A percentile compares a stretch with the other conserved stretches of the same genome.
These are phyloP conservation scores for Clarireedia sp. DNA, from an alignment of 2,329 filamentous ascomycete species.

Conservation along the genomic window DNA sequence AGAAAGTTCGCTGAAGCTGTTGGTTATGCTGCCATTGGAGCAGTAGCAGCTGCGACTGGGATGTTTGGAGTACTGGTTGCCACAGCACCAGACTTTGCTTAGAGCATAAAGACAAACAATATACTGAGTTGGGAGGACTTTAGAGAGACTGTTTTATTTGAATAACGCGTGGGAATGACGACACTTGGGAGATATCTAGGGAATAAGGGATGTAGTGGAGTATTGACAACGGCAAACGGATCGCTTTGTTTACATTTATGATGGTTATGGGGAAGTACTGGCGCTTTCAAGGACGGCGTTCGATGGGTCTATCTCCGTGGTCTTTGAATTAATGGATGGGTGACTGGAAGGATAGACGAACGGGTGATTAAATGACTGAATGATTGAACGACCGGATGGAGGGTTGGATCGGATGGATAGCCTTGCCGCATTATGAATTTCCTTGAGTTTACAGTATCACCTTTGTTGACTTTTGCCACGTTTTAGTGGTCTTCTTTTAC, in stretches of 20 bases:
- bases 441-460: not conserved
- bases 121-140: not conserved
- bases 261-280: not conserved
- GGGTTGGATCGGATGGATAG: not conserved
- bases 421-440: not conserved
- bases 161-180: not conserved
- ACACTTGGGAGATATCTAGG: not conserved
- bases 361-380: not conserved
- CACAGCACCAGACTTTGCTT: slow-evolving; percentile 30
- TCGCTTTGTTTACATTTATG: not conserved
- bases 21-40: slow-evolving; percentile 30
- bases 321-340: no score
- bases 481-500: not conserved
- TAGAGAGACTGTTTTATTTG: not conserved
- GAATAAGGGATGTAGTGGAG: not conserved
- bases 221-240: not conserved
- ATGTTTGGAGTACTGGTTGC: slow-evolving; percentile 33
- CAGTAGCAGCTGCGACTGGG: slow-evolving; percentile 29
- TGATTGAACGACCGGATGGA: not conserved
- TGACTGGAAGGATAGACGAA: not conserved
- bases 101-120: not conserved
- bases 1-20: slow-evolving; percentile 22
- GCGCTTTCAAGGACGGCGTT: not conserved
- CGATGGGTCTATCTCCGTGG: not conserved
- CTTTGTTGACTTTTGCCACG: not conserved